Evolutionary conservation across 192 early-diverging fungal species (phyloP).

Genomic region (Coemansia sp.): DNA sequence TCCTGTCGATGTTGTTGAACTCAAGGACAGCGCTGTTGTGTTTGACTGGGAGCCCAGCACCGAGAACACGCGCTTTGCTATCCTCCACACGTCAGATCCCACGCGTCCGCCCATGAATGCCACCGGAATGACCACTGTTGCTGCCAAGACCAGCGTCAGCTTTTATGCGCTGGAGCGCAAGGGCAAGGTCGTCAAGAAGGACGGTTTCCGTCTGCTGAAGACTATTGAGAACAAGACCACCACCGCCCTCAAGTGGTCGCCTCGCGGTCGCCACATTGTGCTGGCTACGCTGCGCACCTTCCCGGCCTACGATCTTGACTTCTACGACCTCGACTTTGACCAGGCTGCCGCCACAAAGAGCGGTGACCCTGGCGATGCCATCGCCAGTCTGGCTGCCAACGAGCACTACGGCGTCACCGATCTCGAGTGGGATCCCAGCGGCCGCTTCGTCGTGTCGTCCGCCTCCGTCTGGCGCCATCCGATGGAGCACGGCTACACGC

Average conservation of each 20-base stretch:
- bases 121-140: constrained; percentile 52
- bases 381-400: constrained; percentile 67
- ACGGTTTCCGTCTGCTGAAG: constrained; percentile 81
- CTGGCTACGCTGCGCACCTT: constrained; percentile 79
- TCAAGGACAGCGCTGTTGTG: constrained; percentile 79
- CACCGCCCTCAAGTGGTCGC: constrained; percentile 91
- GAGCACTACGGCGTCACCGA: constrained; percentile 97
- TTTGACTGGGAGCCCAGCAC: constrained; percentile 96
- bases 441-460: constrained; percentile 86
- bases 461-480: constrained; percentile 85
- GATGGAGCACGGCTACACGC: constrained; percentile 84
- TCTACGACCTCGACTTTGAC: constrained; percentile 89
- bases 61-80: constrained; percentile 74
- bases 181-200: constrained; percentile 62
- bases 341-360: constrained; percentile 51
- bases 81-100: constrained; percentile 79
- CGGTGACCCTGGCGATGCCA: constrained; percentile 59
- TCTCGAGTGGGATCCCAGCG: constrained; percentile 98
- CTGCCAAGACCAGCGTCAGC: constrained; percentile 68
- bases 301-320: constrained; percentile 82
- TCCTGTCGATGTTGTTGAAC: constrained; percentile 95
- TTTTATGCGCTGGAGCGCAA: constrained; percentile 85
- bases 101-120: constrained; percentile 55
- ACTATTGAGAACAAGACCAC: constrained; percentile 77
- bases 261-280: constrained; percentile 90